Conservation (phyloP, 2,329 filamentous ascomycete genomes). For the Berkeleyomyces rouxiae region DNA sequence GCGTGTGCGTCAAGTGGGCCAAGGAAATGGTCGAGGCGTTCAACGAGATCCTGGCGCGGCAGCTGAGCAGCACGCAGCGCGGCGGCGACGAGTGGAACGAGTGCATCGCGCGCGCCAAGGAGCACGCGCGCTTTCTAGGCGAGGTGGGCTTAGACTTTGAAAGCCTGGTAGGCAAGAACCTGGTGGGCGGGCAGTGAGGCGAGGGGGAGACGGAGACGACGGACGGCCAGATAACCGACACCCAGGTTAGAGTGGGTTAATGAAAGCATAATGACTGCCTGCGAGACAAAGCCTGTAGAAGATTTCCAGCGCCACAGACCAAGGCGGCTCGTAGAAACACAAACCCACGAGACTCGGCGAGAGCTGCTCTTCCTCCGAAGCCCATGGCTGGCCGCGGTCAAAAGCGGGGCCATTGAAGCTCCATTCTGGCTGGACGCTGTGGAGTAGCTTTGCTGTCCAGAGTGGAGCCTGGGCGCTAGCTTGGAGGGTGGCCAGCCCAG, state of each 20-base stretch:
- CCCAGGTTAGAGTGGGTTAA: not conserved
- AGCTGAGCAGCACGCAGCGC: constrained; percentile 70
- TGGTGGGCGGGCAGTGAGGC: constrained; percentile 18
- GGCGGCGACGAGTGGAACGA: constrained; percentile 62
- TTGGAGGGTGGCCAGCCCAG: too few species aligned
- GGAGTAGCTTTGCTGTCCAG: too few species aligned
- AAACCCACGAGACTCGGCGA: too few species aligned
- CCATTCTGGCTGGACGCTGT: too few species aligned
- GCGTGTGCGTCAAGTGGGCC: constrained; percentile 94
- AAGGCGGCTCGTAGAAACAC: too few species aligned
- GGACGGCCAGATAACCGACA: not conserved
- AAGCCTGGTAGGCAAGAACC: constrained; percentile 54
- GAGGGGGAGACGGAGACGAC: not conserved
- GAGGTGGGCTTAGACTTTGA: constrained; percentile 85
- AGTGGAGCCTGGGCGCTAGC: too few species aligned
- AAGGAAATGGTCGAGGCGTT: constrained; percentile 88
- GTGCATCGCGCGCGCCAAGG: constrained; percentile 67
- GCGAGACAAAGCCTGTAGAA: too few species aligned
- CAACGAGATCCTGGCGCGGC: constrained; percentile 64
- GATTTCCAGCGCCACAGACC: too few species aligned
- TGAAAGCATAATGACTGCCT: not conserved
- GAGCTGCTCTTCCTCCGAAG: too few species aligned
- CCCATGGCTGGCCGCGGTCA: too few species aligned
- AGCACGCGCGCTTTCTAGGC: constrained; percentile 62
- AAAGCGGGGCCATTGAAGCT: too few species aligned